Base-by-base conservation (phyloP, 2,329 filamentous ascomycete species). In the Claviceps humidiphila region DNA sequence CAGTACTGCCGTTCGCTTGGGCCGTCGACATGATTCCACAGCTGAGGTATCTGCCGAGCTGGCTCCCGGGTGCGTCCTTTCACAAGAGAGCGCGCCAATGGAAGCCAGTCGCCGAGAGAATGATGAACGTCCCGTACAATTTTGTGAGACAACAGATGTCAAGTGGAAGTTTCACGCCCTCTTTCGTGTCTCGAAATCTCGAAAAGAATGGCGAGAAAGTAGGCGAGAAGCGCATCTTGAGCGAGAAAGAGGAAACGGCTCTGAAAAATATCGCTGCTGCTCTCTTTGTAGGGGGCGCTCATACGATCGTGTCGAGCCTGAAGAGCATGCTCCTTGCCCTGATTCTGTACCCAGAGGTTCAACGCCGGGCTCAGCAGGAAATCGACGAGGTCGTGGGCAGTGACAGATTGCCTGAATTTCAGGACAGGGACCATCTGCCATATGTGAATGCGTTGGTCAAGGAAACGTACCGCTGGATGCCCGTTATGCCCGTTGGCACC, bases 251-350 rank as follows among this genome's bases (percentile, higher is more conserved):
- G 22, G 53, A 53, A 47, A 20, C 47, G 0, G 47, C 38, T 3
- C 55, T 56, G 17, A 55, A 46, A 20, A 17, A n/a, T 4, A 48
- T 49, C 9, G 53, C 55, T 4, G 49, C 39, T 17, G 17, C 14
- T 14, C 13, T 56, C 41, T 53, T 50, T 40, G 50, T 16, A 5
- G 56, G 34, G 24, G 66, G 60, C 3, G n/a, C 51, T 1, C 53
- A 56, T 8, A 56, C 55, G 0, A 52, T 39, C 6, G 38, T 49
- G 8, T 41, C 47, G 5, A 45, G 45, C 9, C 7, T 56, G 0
- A 43, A 3, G 17, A 47, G 22, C 47, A 73, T 76, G 54, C 61
- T 74, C 1, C 63, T 72, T 17, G 76, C 75, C 6, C 75, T 78
- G 72, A 57, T 67, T 0, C 56, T 72, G 1, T 64, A 68, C 14